Percentiles rank a stretch among this genome's conserved stretches.
Conservation (phyloP, 2,329 filamentous ascomycete species). For the Spiromastix sp. region DNA sequence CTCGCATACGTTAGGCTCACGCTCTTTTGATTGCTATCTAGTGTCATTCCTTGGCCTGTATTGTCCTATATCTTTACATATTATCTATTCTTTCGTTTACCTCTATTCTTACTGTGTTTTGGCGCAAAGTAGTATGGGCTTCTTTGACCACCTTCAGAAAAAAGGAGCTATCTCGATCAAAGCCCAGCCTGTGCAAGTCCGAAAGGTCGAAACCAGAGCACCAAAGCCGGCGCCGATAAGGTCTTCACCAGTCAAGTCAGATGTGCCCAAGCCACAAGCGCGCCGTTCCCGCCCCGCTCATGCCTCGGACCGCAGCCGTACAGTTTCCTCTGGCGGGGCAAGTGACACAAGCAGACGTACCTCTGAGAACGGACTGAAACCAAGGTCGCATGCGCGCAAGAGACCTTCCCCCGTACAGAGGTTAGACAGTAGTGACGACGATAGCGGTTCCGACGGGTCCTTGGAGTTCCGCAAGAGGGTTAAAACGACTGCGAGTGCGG, state of each 20-base stretch:
- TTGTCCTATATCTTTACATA: too few relatives aligned
- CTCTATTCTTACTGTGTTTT: background rate
- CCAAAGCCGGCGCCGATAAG: constrained; percentile 19
- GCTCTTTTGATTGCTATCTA: too few relatives aligned
- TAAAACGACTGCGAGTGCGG: constrained; percentile 29
- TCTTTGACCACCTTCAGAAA: constrained; percentile 37
- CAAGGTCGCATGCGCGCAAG: constrained; percentile 22
- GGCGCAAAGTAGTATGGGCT: constrained; percentile 23
- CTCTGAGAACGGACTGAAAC: background rate
- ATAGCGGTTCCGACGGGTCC: constrained; percentile 29
- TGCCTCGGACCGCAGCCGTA: background rate
- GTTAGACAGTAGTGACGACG: constrained; percentile 31
- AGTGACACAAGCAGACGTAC: too few relatives aligned
- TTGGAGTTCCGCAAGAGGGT: constrained; percentile 31
- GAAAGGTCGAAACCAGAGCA: constrained; percentile 25
- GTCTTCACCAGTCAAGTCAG: constrained; percentile 19
- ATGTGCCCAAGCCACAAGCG: constrained; percentile 6
- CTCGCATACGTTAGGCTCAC: too few relatives aligned
- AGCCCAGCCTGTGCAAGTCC: constrained; percentile 31
- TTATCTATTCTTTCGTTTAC: too few relatives aligned
- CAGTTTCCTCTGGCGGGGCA: background rate
- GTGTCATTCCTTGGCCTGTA: too few relatives aligned
- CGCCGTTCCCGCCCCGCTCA: constrained; percentile 2
- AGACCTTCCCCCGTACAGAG: constrained; percentile 28
- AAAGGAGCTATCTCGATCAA: constrained; percentile 32